Percentiles rank a stretch among this genome's conserved stretches.
Conservation (phyloP, 805 yeast genomes). For the Naumovozyma dairenensis region DNA sequence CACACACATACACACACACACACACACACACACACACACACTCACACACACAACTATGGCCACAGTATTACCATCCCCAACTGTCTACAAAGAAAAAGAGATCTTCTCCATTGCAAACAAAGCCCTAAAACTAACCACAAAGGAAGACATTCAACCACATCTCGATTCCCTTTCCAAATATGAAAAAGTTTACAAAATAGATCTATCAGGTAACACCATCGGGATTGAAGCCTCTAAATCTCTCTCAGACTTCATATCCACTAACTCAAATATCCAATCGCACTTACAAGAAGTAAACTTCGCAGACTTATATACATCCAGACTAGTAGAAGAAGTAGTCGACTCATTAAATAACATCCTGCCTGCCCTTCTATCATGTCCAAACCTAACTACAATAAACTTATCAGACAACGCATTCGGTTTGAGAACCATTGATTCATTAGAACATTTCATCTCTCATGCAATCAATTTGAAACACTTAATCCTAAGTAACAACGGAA, state of each 20-base stretch:
- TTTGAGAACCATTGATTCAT: constrained; percentile 83
- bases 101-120: constrained; percentile 61
- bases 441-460: constrained; percentile 65
- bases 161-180: constrained; percentile 42
- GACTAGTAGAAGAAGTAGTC: constrained; percentile 92
- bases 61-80: constrained; percentile 30
- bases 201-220: constrained; percentile 87
- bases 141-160: constrained; percentile 63
- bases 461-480: constrained; percentile 78
- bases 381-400: constrained; percentile 63
- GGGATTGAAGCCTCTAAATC: constrained; percentile 81
- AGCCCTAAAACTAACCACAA: constrained; percentile 64
- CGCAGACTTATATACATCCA: constrained; percentile 90
- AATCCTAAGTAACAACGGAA: constrained; percentile 87
- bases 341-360: constrained; percentile 62
- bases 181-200: constrained; percentile 42
- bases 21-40: too few relatives aligned
- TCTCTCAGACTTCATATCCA: constrained; percentile 46
- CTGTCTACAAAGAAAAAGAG: constrained; percentile 37
- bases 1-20: too few relatives aligned
- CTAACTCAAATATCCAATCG: constrained; percentile 29
- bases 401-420: constrained; percentile 96
- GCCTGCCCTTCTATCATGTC: constrained; percentile 61
- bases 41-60: too few relatives aligned
- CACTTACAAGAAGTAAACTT: constrained; percentile 63